Evolutionary conservation across 2,329 filamentous ascomycete species (phyloP), one percentile per base, ranked within the genome.

Genomic region (Penicillium italicum): DNA sequence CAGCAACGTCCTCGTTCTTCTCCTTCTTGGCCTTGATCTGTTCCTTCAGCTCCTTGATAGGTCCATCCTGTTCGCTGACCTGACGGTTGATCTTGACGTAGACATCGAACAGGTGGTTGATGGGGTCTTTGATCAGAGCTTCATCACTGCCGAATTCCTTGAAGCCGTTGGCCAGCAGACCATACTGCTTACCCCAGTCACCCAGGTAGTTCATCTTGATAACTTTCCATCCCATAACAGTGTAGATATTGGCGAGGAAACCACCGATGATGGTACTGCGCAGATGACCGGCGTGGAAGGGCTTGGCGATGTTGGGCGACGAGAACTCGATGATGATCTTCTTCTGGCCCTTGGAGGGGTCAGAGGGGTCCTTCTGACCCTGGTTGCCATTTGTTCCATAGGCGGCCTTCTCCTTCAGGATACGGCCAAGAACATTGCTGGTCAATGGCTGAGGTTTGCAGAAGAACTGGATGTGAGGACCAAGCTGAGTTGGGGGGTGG

Each of bases 171-270:
- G 82, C 84, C 48, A 86, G 73, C 33, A 87, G 76, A 64, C 85
- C 85, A 58, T 86, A 86, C 69, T 87, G 84, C 76, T 86, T 86
- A 49, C 85, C 85, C 85, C 85, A 87, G 66, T 87, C 85, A 58
- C 85, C 85, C 5, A 87, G 78, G 69, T 87, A 87, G 74, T 87
- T 87, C 80, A 87, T 82, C 57, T 82, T 79, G 47, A 81, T 72
- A 2, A 86, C 83, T 14, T 86, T 80, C 82, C 83, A 86, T 50
- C 84, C 84, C 60, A 82, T 80, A 38, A 79, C 76, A 53, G 82
- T 79, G 70, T 84, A 84, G 11, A 87, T 72, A 65, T 87, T 86
- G 14, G 82, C 77, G 28, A 87, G 72, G 72, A 86, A 87, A 54
- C 84, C 84, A 60, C 85, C 85, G 54, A 87, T 86, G 67, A 87